Evolutionary conservation across 345 rosid genomes (phyloP), one percentile per base, ranked within the genome.

Genomic region (Bruguiera sexangula): DNA sequence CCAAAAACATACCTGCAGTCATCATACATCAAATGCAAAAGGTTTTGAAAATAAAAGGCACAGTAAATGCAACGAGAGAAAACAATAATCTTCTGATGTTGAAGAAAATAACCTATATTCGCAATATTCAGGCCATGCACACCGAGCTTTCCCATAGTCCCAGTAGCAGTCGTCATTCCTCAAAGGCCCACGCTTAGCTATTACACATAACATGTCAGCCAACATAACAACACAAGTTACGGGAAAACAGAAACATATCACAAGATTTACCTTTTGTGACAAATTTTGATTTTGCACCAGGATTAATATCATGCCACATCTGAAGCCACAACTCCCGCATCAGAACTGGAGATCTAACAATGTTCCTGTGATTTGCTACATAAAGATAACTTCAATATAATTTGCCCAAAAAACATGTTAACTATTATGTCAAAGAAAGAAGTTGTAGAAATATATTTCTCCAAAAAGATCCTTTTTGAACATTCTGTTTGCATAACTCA

Each of bases 321-420:
- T 95, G 93, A 77, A 95, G 99, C 99, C 99, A 95, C 80, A 95
- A 75, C 83, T 92, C 99, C 69, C 99, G 84, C 99, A 95, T 95
- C 65, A 95, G 83, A 75, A 81, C 92, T 36, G 95, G 92, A 24
- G 93, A 86, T 81, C 92, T 85, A 64, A 95, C 99, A 9, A 95
- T 92, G 81, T 92, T 89, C 92, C 97, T 85, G 86, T 92, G 99
- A 81, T 86, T 95, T 67, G 96, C 99, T 95, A 83, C 89, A 85
- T 54, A 57, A 76, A 66, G 69, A 81, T 50, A 51, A 27, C 39
- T 70, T 83, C 75, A 78, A 66, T 22, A 51, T 36, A 51, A 19
- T 66, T 30, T 61, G 37, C 22, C 22, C 46, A 24, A 59, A 60
- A 5, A 21, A 56, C 13, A 27, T 24, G 60, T 24, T 15, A 56